Base-by-base conservation (phyloP, 306 rosid species). In the Sicyos baderoa region DNA sequence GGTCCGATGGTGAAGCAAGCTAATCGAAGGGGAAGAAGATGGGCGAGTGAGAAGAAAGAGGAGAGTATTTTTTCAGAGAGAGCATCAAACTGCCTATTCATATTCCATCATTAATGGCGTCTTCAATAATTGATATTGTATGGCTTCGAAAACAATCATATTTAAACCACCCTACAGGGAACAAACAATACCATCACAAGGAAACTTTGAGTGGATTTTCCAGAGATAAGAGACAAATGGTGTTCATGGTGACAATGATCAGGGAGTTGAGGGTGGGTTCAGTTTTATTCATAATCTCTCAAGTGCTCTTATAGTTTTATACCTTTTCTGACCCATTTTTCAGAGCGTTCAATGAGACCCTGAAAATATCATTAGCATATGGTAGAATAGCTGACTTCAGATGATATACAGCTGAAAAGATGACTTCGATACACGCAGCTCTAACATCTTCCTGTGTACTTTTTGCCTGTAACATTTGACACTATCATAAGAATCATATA, bases 351-450 rank as follows among this genome's bases (percentile, higher is more conserved):
- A 93, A n/a, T 11, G 98, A 87, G 59, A 80, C 74, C 70, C 80
- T 88, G 71, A 93, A 81, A 71, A 89, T 88, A 76, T 84, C 78
- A 53, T 67, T 57, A 51, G 91, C 80, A 75, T 82, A 88, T 29
- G 91, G 94, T 77, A 83, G 74, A 77, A 88, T 77, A 19, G 79
- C 81, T 25, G 87, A 85, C 70, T 84, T 82, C 76, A 89, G 83
- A 86, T 89, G 93, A 80, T 86, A 88, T 58, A 89, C 98, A 0
- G 96, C 84, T 45, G 96, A 83, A 82, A 89, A 89, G 65, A 93
- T 86, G 82, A 93, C 87, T 74, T 85, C 94, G 76, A 78, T 82
- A 82, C 95, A 85, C 51, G 98, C 96, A 50, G 93, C 85, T 82
- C 89, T 86, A 52, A 89, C 82, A 78, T 88, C 35, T 29, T 88